phyloP scores from a whole-genome alignment of 805 yeast genomes.

The Ogataea pini region DNA sequence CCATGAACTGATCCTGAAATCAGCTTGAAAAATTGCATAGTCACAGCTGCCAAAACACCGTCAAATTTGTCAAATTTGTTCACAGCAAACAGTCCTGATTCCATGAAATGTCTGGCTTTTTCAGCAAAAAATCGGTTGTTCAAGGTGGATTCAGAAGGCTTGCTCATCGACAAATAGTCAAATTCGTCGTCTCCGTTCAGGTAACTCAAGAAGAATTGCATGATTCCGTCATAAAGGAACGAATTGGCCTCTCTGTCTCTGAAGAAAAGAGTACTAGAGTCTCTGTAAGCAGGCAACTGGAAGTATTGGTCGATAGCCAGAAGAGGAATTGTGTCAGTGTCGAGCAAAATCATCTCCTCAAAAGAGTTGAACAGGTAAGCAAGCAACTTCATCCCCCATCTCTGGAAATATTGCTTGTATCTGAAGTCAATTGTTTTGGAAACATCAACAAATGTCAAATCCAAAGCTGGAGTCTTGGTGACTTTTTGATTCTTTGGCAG shows the following conservation, averaged over 20 bases:
- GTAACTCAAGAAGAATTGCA: slow-evolving; percentile 46
- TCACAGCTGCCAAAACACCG: slow-evolving; percentile 46
- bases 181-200: slow-evolving; percentile 47
- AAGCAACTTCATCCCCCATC: slow-evolving; percentile 48
- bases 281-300: slow-evolving; percentile 36
- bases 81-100: slow-evolving; percentile 49
- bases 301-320: slow-evolving; percentile 41
- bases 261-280: slow-evolving; percentile 46
- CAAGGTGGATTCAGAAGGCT: slow-evolving; percentile 38
- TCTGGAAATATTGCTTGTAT: slow-evolving; percentile 28
- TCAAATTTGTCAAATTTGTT: slow-evolving; percentile 51
- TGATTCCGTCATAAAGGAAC: slow-evolving; percentile 41
- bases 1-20: slow-evolving; percentile 64
- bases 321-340: slow-evolving; percentile 50
- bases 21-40: slow-evolving; percentile 44
- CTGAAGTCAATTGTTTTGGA: slow-evolving; percentile 29
- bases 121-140: slow-evolving; percentile 45
- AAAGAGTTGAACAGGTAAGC: slow-evolving; percentile 60
- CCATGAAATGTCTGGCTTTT: slow-evolving; percentile 46
- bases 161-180: slow-evolving; percentile 38
- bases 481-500: slow-evolving; percentile 26
- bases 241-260: slow-evolving; percentile 47
- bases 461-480: slow-evolving; percentile 28
- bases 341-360: slow-evolving; percentile 54
- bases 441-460: slow-evolving; percentile 37